Conservation (phyloP, 176 grass and related monocot species). For the Secale cereale region DNA sequence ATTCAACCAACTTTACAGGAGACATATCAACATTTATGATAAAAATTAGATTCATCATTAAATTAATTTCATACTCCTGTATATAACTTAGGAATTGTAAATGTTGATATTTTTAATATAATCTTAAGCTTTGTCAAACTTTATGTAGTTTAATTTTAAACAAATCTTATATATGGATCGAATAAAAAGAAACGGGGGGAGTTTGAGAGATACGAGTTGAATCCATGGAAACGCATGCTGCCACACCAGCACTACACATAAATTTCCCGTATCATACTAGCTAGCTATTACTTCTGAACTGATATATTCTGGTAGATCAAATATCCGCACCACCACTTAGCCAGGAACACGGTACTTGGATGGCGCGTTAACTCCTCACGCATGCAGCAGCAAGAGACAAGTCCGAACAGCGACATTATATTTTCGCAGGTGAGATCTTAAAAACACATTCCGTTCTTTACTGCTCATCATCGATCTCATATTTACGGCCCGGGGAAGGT, state of each 20-base stretch:
- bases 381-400: constrained; percentile 24
- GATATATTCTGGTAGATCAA: constrained; percentile 11
- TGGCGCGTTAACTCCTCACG: neutral
- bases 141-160: no score
- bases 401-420: constrained; percentile 22
- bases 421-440: constrained; percentile 69
- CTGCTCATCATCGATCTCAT: constrained; percentile 23
- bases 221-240: neutral
- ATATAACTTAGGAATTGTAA: no score
- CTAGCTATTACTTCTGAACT: neutral
- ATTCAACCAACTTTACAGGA: no score
- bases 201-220: neutral
- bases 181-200: no score
- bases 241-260: no score
- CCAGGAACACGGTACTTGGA: neutral
- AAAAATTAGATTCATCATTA: no score
- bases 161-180: no score
- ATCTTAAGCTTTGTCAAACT: no score
- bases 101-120: no score
- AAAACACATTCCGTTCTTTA: constrained; percentile 30
- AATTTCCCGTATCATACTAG: neutral
- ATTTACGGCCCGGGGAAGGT: constrained; percentile 6
- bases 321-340: neutral
- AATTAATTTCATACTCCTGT: no score
- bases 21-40: no score